Percentiles rank a stretch among this genome's conserved stretches.
phyloP scores from a whole-genome alignment of 2,329 filamentous ascomycete genomes.

The Fonsecaea pedrosoi region DNA sequence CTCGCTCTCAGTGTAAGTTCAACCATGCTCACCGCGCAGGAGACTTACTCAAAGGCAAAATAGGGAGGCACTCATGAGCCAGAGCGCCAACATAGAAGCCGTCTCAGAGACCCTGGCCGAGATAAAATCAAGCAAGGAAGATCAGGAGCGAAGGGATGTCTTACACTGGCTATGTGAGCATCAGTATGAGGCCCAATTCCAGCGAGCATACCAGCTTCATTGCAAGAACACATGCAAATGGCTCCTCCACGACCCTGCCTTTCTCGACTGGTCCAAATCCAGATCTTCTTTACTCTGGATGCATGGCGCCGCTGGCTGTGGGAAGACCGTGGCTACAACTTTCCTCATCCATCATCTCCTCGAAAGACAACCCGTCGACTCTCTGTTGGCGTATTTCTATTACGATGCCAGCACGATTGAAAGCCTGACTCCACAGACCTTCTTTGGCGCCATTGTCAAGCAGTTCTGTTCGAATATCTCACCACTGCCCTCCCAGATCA shows the following conservation, averaged over 20 bases:
- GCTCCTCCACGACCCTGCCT: constrained; percentile 26
- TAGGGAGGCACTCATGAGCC: constrained; percentile 27
- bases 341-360: constrained; percentile 31
- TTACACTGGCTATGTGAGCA: constrained; percentile 33
- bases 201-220: constrained; percentile 26
- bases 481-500: constrained; percentile 20
- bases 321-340: constrained; percentile 32
- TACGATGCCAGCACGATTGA: constrained; percentile 35
- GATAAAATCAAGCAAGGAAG: constrained; percentile 22
- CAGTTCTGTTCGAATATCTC: constrained; percentile 28
- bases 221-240: constrained; percentile 30
- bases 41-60: constrained; percentile 14
- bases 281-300: constrained; percentile 33
- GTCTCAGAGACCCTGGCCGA: constrained; percentile 23
- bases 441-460: constrained; percentile 32
- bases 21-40: background rate
- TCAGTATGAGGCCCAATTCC: constrained; percentile 31
- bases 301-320: constrained; percentile 31
- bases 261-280: constrained; percentile 24
- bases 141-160: constrained; percentile 22
- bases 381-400: constrained; percentile 31
- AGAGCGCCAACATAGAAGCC: constrained; percentile 20
- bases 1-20: constrained; percentile 28
- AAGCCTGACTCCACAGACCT: constrained; percentile 32
- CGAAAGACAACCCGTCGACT: background rate